Evolutionary conservation across 192 early-diverging fungal genomes (phyloP).

Genomic region (Ambispora gerdemannii): DNA sequence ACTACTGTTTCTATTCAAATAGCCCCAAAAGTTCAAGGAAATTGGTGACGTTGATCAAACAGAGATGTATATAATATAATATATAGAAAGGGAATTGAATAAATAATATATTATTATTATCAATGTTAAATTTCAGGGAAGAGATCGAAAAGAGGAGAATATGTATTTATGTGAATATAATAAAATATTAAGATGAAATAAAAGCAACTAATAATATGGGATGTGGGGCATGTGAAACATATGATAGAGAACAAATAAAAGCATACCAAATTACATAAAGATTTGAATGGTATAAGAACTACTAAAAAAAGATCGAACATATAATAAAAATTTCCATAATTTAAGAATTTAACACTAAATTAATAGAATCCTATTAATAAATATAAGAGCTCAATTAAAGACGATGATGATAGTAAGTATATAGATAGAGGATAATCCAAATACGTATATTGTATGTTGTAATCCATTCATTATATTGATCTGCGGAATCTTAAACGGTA

Average conservation of each 20-base stretch:
- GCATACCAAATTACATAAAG: too few species aligned
- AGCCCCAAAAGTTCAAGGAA: conserved; percentile 6
- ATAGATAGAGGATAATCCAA: background rate
- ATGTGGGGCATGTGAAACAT: conserved; percentile 11
- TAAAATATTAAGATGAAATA: background rate
- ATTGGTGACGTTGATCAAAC: background rate
- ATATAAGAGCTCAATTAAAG: too few species aligned
- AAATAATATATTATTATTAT: too few species aligned
- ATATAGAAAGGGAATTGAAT: conserved; percentile 5
- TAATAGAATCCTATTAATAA: too few species aligned
- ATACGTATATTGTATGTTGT: too few species aligned
- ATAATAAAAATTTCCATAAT: too few species aligned
- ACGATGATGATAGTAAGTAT: too few species aligned
- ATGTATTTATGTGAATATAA: conserved; percentile 7
- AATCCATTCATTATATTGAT: too few species aligned
- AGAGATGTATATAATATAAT: conserved; percentile 1
- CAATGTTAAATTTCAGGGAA: background rate
- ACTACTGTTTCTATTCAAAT: background rate
- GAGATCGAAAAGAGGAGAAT: conserved; percentile 13
- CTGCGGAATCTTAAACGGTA: background rate
- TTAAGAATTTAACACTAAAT: too few species aligned
- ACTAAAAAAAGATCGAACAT: too few species aligned
- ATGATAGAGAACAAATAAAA: too few species aligned
- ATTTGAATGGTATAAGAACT: too few species aligned
- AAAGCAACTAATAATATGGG: background rate